Conservation (phyloP, 2,329 filamentous ascomycete genomes). For the Phaeosphaeria sp. region DNA sequence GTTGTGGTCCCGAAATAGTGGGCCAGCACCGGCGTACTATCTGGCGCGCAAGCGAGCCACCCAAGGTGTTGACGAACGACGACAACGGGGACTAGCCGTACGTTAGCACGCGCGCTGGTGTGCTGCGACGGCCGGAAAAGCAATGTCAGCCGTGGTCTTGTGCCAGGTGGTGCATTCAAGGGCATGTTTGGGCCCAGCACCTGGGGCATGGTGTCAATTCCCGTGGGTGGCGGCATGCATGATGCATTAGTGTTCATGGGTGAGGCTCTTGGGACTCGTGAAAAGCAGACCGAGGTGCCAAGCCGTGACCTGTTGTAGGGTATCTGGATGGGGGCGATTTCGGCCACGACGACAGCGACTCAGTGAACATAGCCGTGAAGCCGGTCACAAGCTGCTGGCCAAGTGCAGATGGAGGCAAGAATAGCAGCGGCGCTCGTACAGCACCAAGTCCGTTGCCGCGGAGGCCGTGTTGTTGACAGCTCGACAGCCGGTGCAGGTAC, state of each 20-base stretch:
- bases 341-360: neutral
- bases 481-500: constrained; percentile 18
- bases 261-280: constrained; percentile 16
- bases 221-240: constrained; percentile 17
- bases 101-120: constrained; percentile 7
- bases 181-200: constrained; percentile 8
- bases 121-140: neutral
- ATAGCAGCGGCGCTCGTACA: constrained; percentile 17
- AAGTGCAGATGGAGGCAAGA: constrained; percentile 23
- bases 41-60: neutral
- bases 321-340: neutral
- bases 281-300: constrained; percentile 1
- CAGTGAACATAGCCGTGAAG: neutral
- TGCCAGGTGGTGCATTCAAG: constrained; percentile 2
- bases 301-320: neutral
- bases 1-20: constrained; percentile 1
- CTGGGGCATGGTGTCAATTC: constrained; percentile 8
- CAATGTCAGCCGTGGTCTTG: constrained; percentile 5
- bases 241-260: constrained; percentile 20
- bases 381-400: constrained; percentile 1
- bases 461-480: constrained; percentile 2
- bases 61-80: constrained; percentile 8
- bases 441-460: constrained; percentile 13
- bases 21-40: constrained; percentile 1
- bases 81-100: constrained; percentile 19